Evolutionary conservation across 1,139 yeast species (phyloP), one percentile per base, ranked within the genome.

Genomic region (Diutina ranongensis): DNA sequence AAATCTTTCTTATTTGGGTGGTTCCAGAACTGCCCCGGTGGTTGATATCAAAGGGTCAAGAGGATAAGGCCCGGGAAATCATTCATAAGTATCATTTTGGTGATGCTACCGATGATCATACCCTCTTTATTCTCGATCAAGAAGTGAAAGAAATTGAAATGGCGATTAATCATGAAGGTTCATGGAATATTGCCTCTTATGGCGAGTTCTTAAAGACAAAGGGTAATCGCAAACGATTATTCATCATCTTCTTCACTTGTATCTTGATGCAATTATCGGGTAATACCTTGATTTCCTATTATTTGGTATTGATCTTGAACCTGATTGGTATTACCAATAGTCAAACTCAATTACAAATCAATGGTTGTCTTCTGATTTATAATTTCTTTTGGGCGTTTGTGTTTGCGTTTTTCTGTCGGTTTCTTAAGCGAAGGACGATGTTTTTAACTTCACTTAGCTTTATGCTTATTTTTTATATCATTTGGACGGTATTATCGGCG

Each of bases 1-100:
- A 47, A 50, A 49, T 57, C 36, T 63, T 47, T n/a, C 57, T 52
- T 25, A 56, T 72, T 45, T 64, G 62, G 42, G 64, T 71, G 48
- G 65, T 78, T 21, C 83, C 84, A 1, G 84, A 79, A 54, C 72
- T 80, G 2, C 84, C 84, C 2, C 62, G 77, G 54, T 72, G 72
- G 66, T 61, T 68, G 52, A 59, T 71, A 28, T 56, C 62, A 36
- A 61, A 58, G 47, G 71, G 72, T n/a, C 62, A 58, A 44, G 52
- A 57, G 22, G 71, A 63, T 1, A 54, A 68, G 48, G 68, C 76
- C 2, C 59, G 63, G 9, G 54, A 56, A 38, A 61, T 61, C 35
- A 64, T 79, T 48, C 55, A 69, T 18, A 65, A 62, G 51, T 60
- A 55, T 47, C 78, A 74, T 52, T 65, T 61, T 36, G 75, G 74